These are phyloP conservation scores for Aspergillus kassunensis DNA, from an alignment of 495 filamentous ascomycete species.

Conservation along the genomic window DNA sequence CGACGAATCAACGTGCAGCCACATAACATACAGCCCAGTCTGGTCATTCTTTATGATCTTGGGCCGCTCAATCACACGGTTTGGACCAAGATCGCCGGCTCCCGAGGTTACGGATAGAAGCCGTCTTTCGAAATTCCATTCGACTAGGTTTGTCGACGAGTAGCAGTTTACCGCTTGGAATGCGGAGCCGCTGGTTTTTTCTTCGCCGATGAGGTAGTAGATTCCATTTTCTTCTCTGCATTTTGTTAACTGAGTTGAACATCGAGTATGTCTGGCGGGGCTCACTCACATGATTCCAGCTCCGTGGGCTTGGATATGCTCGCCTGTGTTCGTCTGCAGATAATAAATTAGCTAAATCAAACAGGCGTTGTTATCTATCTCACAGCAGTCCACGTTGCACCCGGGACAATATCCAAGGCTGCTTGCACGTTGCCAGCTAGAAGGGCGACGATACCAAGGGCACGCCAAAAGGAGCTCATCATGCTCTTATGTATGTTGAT, in stretches of 20 bases:
- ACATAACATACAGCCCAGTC: slow-evolving; percentile 53
- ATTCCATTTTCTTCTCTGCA: slow-evolving; percentile 46
- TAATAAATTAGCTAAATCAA: not conserved
- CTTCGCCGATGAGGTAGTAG: slow-evolving; percentile 65
- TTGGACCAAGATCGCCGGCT: slow-evolving; percentile 57
- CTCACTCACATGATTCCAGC: slow-evolving; percentile 17
- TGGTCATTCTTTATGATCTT: slow-evolving; percentile 59
- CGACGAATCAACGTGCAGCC: slow-evolving; percentile 63
- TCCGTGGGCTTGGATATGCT: slow-evolving; percentile 57
- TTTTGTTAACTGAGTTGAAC: not conserved
- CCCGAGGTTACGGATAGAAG: slow-evolving; percentile 43
- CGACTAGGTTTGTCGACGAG: slow-evolving; percentile 45
- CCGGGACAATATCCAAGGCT: slow-evolving; percentile 9
- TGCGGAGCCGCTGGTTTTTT: slow-evolving; percentile 54
- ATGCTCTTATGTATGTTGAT: no score
- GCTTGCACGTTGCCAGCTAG: not conserved
- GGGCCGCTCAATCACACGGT: slow-evolving; percentile 60
- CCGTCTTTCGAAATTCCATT: slow-evolving; percentile 57
- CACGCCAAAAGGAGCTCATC: no score
- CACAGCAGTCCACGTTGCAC: slow-evolving; percentile 18
- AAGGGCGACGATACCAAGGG: no score
- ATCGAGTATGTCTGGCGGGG: no score
- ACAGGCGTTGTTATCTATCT: no score
- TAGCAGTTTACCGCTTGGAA: slow-evolving; percentile 61
- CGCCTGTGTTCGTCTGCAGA: slow-evolving; percentile 1